A percentile compares a stretch with the other conserved stretches of the same genome.
These are phyloP conservation scores for Cryptomeria japonica DNA, from an alignment of 75 land plant species.

Conservation along the genomic window DNA sequence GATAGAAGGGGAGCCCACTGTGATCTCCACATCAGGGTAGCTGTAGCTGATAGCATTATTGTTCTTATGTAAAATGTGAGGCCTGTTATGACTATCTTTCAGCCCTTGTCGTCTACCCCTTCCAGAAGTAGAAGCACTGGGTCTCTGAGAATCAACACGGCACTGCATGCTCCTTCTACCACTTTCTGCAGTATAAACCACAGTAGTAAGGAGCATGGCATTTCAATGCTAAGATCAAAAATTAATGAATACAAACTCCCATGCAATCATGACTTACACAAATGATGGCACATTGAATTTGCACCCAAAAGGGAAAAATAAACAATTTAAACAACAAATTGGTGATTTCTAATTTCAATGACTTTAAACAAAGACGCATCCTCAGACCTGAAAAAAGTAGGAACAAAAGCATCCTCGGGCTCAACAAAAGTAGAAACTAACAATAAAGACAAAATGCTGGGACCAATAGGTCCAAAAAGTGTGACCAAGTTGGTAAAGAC, in stretches of 20 bases:
- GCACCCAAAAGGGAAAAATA: background rate
- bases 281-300: background rate
- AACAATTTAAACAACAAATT: background rate
- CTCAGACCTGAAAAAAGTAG: background rate
- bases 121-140: background rate
- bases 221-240: background rate
- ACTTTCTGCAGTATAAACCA: background rate
- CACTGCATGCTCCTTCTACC: background rate
- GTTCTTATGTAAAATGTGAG: background rate
- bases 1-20: background rate
- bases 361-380: background rate
- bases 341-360: background rate
- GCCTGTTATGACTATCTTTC: background rate
- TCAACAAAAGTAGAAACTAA: background rate
- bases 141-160: background rate
- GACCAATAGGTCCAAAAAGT: background rate
- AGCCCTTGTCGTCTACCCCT: background rate
- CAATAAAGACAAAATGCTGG: background rate
- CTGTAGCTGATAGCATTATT: background rate
- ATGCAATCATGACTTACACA: background rate
- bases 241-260: background rate
- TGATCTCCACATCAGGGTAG: background rate
- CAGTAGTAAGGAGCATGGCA: background rate
- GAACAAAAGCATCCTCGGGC: background rate
- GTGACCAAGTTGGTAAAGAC: background rate